Evolutionary conservation across 1,139 yeast species (phyloP).

Genomic region (Nakaseomyces glabratus): DNA sequence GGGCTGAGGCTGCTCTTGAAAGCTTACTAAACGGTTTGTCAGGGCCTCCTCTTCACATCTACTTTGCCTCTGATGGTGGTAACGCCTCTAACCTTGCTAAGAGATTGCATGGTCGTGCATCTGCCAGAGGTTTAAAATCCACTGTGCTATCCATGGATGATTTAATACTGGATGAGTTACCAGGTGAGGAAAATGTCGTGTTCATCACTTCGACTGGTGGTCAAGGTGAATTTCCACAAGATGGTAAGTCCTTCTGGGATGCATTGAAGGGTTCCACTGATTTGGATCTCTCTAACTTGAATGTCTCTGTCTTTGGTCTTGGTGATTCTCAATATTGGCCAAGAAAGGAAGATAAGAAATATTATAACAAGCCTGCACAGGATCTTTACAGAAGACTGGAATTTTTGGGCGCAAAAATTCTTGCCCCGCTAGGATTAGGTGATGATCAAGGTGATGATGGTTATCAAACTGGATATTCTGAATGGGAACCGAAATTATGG

Average conservation of each 20-base stretch:
- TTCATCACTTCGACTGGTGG: constrained; percentile 89
- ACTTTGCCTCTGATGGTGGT: constrained; percentile 94
- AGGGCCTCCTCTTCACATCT: constrained; percentile 87
- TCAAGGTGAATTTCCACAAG: constrained; percentile 96
- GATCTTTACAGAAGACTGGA: constrained; percentile 59
- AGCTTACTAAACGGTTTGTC: constrained; percentile 75
- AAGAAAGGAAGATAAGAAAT: constrained; percentile 87
- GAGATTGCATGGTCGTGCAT: constrained; percentile 73
- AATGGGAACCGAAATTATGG: constrained; percentile 85
- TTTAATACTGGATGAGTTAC: constrained; percentile 66
- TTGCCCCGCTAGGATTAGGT: constrained; percentile 77
- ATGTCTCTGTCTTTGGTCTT: constrained; percentile 73
- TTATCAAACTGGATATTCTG: constrained; percentile 76
- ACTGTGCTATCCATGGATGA: constrained; percentile 79
- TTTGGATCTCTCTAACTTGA: constrained; percentile 61
- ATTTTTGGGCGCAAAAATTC: constrained; percentile 62
- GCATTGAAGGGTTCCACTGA: constrained; percentile 60
- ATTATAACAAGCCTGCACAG: constrained; percentile 84
- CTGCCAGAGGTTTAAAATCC: constrained; percentile 78
- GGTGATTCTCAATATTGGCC: constrained; percentile 98
- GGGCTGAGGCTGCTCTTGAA: constrained; percentile 71
- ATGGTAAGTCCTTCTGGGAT: constrained; percentile 90
- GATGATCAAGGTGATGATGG: constrained; percentile 98
- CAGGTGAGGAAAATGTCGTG: constrained; percentile 71
- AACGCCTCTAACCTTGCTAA: constrained; percentile 80